Base-by-base conservation (phyloP, 2,329 filamentous ascomycete genomes). In the Eutypella sp. region DNA sequence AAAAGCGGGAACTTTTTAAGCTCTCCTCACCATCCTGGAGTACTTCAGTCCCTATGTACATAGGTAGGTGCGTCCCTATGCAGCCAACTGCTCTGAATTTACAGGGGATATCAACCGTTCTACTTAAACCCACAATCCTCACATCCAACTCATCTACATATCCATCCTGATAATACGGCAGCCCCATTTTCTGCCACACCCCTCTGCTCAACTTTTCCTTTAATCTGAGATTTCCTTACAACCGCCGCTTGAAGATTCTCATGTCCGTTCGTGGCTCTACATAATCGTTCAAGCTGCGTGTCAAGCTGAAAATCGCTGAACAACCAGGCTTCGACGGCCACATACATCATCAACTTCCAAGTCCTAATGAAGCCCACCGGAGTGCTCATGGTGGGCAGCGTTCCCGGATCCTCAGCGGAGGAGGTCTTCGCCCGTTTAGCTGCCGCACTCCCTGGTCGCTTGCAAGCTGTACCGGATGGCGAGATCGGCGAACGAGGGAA, bases 371-470 rank as follows among this genome's bases (percentile, higher is more conserved):
- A 51, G 46, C 54, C 54, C 47, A 47, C 51, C 18, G 50, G 56
- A 47, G 51, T 58, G 6, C 54, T 58, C 40, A 58, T 57, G 53
- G 50, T 58, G n/a, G 56, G 53, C 45, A 58, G 54, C 47, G 50
- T 58, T 24, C 56, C 54, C 9, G 54, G 54, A n/a, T 38, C 41
- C 42, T 56, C 50, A 31, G 39, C 50, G 11, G 13, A 50, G 24
- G 54, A 57, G 23, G 54, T 57, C 46, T 53, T 57, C 27, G 25
- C 5, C 24, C 51, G 51, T 42, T 41, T 57, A 24, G n/a, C 46
- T 29, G 34, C 50, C 40, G 51, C 50, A 18, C 50, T 57, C 37
- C 53, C 54, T 16, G 47, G 50, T 39, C 53, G 50, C 25, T 46
- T 56, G 43, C 33, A 46, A 45, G 44, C 55, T 31, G 10, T 57